Percentiles rank a stretch among this genome's conserved stretches.
Evolutionary conservation across 805 yeast species (phyloP).

Genomic region (Saturnispora saitoi): DNA sequence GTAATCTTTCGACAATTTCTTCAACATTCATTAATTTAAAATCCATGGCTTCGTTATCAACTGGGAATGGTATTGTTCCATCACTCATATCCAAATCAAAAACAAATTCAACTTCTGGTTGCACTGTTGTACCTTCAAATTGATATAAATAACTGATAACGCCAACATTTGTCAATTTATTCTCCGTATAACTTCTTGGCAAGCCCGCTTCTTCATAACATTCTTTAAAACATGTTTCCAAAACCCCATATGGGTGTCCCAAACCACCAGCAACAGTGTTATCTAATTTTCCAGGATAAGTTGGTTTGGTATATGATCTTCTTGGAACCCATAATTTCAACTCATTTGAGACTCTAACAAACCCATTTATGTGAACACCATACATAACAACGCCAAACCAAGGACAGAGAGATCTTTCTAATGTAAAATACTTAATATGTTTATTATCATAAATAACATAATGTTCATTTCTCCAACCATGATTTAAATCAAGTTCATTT

Average conservation of each 20-base stretch:
- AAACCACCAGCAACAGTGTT: conserved; percentile 95
- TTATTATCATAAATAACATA: conserved; percentile 61
- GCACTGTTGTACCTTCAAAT: conserved; percentile 38
- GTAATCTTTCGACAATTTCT: conserved; percentile 45
- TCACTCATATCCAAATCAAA: conserved; percentile 59
- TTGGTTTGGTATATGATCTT: conserved; percentile 67
- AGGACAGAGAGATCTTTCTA: conserved; percentile 79
- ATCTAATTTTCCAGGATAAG: conserved; percentile 87
- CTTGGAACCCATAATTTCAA: conserved; percentile 76
- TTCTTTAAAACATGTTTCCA: conserved; percentile 79
- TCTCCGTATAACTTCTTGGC: conserved; percentile 38
- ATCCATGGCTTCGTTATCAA: conserved; percentile 69
- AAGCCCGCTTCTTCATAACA: conserved; percentile 88
- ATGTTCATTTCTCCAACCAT: conserved; percentile 82
- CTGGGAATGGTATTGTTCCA: conserved; percentile 44
- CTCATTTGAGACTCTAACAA: conserved; percentile 32
- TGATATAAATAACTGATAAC: conserved; percentile 58
- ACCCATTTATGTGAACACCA: conserved; percentile 87
- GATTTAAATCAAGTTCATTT: conserved; percentile 31
- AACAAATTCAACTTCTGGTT: conserved; percentile 81
- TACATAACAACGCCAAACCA: conserved; percentile 80
- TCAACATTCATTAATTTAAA: conserved; percentile 56
- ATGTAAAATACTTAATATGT: conserved; percentile 47
- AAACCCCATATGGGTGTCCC: conserved; percentile 67
- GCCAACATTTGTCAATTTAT: conserved; percentile 46